Evolutionary conservation across 169 alveolate species (phyloP).

Genomic region (Plasmodium cynomolgi): DNA sequence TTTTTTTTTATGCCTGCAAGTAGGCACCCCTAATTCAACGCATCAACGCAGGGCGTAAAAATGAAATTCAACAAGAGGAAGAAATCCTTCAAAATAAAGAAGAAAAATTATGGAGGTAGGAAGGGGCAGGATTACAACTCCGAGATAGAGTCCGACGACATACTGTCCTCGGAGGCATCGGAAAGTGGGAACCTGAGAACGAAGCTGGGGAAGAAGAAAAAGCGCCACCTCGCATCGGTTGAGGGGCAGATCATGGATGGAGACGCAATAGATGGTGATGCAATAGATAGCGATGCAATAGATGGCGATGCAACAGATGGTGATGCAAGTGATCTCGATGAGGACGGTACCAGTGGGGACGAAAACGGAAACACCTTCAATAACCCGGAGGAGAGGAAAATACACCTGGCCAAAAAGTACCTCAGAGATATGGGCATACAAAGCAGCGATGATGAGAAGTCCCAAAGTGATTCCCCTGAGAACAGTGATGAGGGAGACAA

Average conservation of each 20-base stretch:
- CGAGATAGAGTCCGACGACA: constrained; percentile 66
- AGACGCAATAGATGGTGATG: background rate
- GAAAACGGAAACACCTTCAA: constrained; percentile 27
- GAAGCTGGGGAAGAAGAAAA: constrained; percentile 13
- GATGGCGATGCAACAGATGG: background rate
- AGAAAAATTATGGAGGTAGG: background rate
- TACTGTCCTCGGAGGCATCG: constrained; percentile 32
- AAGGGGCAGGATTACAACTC: constrained; percentile 15
- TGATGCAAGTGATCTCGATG: constrained; percentile 3
- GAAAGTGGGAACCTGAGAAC: background rate
- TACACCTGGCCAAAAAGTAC: constrained; percentile 66
- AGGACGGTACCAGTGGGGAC: constrained; percentile 2
- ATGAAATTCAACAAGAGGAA: constrained; percentile 68
- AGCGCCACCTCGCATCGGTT: background rate
- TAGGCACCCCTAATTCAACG: background rate
- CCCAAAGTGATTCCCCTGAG: constrained; percentile 2
- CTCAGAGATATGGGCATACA: constrained; percentile 55
- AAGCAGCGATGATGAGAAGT: constrained; percentile 28
- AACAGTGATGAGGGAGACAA: constrained; percentile 10
- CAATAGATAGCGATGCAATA: too few relatives aligned
- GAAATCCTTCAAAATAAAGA: constrained; percentile 3
- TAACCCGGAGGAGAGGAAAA: constrained; percentile 72
- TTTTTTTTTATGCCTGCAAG: background rate
- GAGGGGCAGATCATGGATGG: background rate
- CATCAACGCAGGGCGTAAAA: background rate